phyloP scores from a whole-genome alignment of 169 alveolate species.

The Eimeria sp. region DNA sequence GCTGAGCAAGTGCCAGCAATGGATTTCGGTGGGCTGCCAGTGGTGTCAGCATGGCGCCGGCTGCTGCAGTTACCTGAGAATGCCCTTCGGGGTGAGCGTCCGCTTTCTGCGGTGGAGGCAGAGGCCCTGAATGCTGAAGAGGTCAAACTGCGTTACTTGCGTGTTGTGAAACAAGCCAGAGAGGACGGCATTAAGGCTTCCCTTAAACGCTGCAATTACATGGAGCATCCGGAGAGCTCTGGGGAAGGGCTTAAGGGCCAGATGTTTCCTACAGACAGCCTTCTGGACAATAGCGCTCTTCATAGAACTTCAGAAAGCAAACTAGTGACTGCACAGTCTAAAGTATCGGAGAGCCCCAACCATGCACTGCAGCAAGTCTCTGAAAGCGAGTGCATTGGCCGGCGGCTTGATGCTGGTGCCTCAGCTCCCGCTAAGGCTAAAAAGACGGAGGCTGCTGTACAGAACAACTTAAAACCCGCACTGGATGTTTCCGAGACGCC shows the following conservation, averaged over 20 bases:
- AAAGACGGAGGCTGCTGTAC: background rate
- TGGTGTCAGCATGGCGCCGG: constrained; percentile 59
- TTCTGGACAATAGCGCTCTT: background rate
- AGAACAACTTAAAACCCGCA: background rate
- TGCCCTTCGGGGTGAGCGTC: constrained; percentile 40
- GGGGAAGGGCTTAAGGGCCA: background rate
- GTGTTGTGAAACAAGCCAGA: constrained; percentile 12
- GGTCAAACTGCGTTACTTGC: constrained; percentile 36
- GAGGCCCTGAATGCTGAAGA: constrained; percentile 47
- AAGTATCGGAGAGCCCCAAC: background rate
- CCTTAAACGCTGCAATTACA: background rate
- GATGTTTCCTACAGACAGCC: background rate
- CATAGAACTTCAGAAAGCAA: background rate
- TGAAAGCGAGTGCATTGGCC: background rate
- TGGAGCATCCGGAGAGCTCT: background rate
- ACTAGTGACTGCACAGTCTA: background rate
- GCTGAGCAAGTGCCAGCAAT: background rate
- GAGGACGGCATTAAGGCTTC: constrained; percentile 45
- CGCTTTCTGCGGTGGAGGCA: constrained; percentile 10
- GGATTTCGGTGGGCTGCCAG: constrained; percentile 29
- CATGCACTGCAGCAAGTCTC: background rate
- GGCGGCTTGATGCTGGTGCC: background rate
- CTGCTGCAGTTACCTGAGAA: constrained; percentile 68
- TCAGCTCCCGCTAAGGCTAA: background rate
- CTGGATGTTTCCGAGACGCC: background rate